Evolutionary conservation across 805 yeast species (phyloP).

Genomic region (Candida saitoana): DNA sequence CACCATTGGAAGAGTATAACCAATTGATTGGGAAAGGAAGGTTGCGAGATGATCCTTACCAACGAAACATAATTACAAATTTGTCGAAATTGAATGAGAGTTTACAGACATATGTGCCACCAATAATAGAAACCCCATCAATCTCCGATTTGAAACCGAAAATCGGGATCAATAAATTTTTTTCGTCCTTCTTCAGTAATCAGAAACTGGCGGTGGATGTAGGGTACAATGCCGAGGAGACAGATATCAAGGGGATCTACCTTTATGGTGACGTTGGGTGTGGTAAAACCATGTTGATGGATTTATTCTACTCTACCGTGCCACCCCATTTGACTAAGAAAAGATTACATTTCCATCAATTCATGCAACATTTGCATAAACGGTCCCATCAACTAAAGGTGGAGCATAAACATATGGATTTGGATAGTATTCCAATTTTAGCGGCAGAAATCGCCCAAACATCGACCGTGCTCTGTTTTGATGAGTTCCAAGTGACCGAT

Average conservation of each 20-base stretch:
- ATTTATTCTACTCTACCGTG: slow-evolving; percentile 79
- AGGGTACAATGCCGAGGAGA: slow-evolving; percentile 17
- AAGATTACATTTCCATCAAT: slow-evolving; percentile 92
- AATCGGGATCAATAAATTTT: slow-evolving; percentile 37
- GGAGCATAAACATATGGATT: slow-evolving; percentile 51
- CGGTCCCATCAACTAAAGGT: slow-evolving; percentile 71
- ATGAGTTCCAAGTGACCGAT: slow-evolving; percentile 96
- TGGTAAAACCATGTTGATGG: slow-evolving; percentile 98
- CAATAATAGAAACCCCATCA: slow-evolving; percentile 51
- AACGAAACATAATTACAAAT: slow-evolving; percentile 64
- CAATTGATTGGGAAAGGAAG: slow-evolving; percentile 44
- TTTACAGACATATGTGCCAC: slow-evolving; percentile 58
- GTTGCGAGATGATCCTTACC: slow-evolving; percentile 73
- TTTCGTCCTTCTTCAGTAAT: slow-evolving; percentile 18
- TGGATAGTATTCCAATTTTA: slow-evolving; percentile 77
- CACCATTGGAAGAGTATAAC: slow-evolving; percentile 53
- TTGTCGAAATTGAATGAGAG: slow-evolving; percentile 57
- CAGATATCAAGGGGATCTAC: slow-evolving; percentile 73
- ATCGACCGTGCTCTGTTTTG: slow-evolving; percentile 83
- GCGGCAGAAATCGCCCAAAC: slow-evolving; percentile 79
- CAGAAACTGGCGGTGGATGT: background rate
- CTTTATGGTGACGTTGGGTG: slow-evolving; percentile 97
- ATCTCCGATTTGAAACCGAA: slow-evolving; percentile 49
- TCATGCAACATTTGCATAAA: slow-evolving; percentile 91
- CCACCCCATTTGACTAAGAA: slow-evolving; percentile 73